Base-by-base conservation (phyloP, 129 eudicot genomes). In the Saussurea involucrata region DNA sequence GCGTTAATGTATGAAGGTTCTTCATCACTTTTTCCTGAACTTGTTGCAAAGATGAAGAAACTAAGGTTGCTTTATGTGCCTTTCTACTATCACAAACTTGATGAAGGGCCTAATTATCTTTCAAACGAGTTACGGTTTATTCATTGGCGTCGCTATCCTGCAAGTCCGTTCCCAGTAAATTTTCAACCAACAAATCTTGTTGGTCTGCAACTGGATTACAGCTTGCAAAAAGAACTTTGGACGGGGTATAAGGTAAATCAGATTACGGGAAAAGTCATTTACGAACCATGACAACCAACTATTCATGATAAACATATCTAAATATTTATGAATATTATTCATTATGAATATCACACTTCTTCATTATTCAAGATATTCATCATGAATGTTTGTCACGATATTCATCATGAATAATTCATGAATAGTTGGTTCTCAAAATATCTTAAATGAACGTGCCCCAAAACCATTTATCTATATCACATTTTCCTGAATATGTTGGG, bases 161-260 rank as follows among this genome's bases (percentile, higher is more conserved):
- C 44, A 66, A 66, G 71, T 31, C 13, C 71, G 7, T 66, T 66
- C 24, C 71, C 71, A 5, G 24, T 29, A 18, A 29, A 7, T 31
- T 66, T 66, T 25, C 46, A 15, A 6, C 24, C 71, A 31, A 31
- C 21, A 18, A 66, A 66, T 36, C 44, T 66, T 29, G 24, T 29
- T 29, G 71, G 33, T 31, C 71, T 66, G 18, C 33, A 17, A 29
- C n/a, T 66, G 46, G 5, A 2, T 7, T 17, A 17, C 5, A 29
- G 71, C 24, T 66, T 66, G 24, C 71, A 66, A 66, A 31, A 66
- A 17, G 44, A 66, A 31, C 44, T 66, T 66, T 66, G 71, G 71
- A 31, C n/a, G 4, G 46, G 46, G n/a, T 31, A 31, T n/a, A 66
- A 66, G 71, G 71, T 66, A 55, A 55, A n/a, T 4, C 24, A 4